These are phyloP conservation scores for Eucalyptus coolabah DNA, from an alignment of 345 rosid genomes.

Conservation along the genomic window DNA sequence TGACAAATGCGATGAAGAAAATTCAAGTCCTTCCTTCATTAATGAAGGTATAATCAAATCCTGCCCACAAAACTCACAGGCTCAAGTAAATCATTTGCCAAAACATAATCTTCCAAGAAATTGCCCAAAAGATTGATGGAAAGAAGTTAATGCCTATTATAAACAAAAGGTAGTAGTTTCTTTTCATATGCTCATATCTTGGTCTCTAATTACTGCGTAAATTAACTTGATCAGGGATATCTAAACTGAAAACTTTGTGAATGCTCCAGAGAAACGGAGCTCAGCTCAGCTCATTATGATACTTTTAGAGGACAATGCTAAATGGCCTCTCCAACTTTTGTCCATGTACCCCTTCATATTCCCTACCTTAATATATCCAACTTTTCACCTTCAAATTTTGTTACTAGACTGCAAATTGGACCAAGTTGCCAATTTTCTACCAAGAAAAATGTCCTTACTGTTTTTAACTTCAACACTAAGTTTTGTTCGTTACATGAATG, in stretches of 20 bases:
- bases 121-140: neutral
- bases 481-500: neutral
- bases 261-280: neutral
- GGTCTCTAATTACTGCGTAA: neutral
- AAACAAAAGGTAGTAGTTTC: neutral
- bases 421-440: neutral
- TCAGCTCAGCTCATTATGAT: neutral
- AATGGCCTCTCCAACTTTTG: neutral
- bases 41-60: constrained; percentile 65
- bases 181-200: neutral
- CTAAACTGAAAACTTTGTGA: neutral
- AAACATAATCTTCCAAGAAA: neutral
- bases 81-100: neutral
- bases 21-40: constrained; percentile 49
- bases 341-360: neutral
- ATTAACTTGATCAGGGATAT: neutral
- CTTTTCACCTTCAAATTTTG: neutral
- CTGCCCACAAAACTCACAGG: constrained; percentile 18
- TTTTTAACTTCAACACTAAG: neutral
- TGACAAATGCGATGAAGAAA: constrained; percentile 62
- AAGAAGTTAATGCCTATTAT: neutral
- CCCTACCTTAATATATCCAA: neutral
- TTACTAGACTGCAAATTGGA: neutral
- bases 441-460: neutral
- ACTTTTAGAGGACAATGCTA: neutral